These are phyloP conservation scores for Picea abies DNA, from an alignment of 83 land plant genomes.

Conservation along the genomic window DNA sequence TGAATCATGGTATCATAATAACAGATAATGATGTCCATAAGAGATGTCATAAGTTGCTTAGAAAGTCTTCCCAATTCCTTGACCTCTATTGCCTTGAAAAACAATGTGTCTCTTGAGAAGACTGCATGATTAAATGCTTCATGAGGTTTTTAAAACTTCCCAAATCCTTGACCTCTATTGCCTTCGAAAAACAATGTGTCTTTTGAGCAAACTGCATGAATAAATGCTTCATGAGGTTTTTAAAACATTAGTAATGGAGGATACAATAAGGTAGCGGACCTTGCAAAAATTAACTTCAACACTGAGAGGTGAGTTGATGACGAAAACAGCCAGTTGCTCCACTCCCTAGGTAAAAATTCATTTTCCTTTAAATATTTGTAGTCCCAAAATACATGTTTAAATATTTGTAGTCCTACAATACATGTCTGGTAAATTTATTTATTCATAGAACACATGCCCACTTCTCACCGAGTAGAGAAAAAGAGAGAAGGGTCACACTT, in stretches of 20 bases:
- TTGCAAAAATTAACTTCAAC: constrained; percentile 28
- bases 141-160: constrained; percentile 28
- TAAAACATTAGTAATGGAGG: constrained; percentile 60
- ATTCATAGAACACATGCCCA: too few relatives aligned
- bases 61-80: constrained; percentile 76
- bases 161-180: too few relatives aligned
- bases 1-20: constrained; percentile 69
- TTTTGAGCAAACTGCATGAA: too few relatives aligned
- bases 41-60: constrained; percentile 69
- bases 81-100: constrained; percentile 60
- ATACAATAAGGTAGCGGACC: constrained; percentile 48
- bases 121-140: constrained; percentile 68
- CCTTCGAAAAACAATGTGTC: too few relatives aligned
- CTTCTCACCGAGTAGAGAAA: too few relatives aligned
- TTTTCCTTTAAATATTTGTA: constrained; percentile 47
- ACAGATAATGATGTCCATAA: constrained; percentile 64
- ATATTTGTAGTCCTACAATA: too few relatives aligned
- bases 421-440: too few relatives aligned
- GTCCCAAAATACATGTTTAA: constrained; percentile 26
- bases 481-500: too few relatives aligned
- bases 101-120: constrained; percentile 50
- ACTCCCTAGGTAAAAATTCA: constrained; percentile 36
- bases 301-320: constrained; percentile 23
- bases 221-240: background rate
- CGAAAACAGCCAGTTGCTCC: constrained; percentile 39